Evolutionary conservation across 148 eudicot genomes (phyloP).

Genomic region (Nepenthes gracilis): DNA sequence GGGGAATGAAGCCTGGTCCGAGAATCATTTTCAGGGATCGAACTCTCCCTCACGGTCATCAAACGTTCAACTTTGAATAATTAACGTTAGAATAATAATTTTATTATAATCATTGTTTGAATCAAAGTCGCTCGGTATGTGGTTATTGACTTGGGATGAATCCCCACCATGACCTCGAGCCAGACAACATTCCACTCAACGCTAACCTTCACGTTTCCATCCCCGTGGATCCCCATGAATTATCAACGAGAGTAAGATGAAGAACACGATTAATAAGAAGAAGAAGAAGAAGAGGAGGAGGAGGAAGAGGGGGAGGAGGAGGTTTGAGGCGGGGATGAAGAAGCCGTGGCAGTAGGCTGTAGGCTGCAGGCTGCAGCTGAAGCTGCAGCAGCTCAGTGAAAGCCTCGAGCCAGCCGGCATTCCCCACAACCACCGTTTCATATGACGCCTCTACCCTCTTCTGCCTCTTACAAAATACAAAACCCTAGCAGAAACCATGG

Average conservation of each 20-base stretch:
- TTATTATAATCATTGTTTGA: background rate
- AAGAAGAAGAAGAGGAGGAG: background rate
- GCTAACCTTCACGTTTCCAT: background rate
- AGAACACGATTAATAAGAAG: no score
- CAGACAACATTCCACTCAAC: slow-evolving; percentile 4
- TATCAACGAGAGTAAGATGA: no score
- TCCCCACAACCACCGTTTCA: slow-evolving; percentile 7
- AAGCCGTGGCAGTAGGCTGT: slow-evolving; percentile 40
- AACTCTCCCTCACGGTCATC: background rate
- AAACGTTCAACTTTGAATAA: background rate
- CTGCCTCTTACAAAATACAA: background rate
- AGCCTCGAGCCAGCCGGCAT: slow-evolving; percentile 16
- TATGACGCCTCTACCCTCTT: background rate
- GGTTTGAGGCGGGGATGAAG: slow-evolving; percentile 39
- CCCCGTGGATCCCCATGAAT: no score
- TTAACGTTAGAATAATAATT: no score
- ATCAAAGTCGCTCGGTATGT: no score
- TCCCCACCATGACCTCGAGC: slow-evolving; percentile 3
- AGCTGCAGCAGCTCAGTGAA: background rate
- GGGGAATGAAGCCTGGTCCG: slow-evolving; percentile 61
- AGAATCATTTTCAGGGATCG: slow-evolving; percentile 13
- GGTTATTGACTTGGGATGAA: no score
- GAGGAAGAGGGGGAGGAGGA: background rate
- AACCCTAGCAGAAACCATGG: no score
- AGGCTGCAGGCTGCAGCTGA: background rate